Evolutionary conservation across 257 asterid species (phyloP), one percentile per base, ranked within the genome.

Genomic region (Verbena officinalis): DNA sequence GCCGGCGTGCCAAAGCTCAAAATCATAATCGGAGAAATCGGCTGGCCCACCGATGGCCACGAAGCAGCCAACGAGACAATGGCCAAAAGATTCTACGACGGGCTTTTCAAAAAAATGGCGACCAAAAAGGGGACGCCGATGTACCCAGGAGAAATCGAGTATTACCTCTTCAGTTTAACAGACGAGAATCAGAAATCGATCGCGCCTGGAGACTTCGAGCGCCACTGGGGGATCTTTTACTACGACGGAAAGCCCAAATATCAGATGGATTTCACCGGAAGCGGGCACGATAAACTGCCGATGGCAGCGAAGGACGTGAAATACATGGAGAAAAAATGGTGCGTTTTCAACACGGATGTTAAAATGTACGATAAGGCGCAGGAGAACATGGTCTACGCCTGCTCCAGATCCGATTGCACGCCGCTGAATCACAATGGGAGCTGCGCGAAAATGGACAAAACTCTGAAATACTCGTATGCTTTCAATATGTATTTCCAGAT

Each of bases 11-110:
- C 68, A 0, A 49, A 74, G 1, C 52, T 86, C 6, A 78, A 65
- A 6, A 70, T 90, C 16, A 51, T 81, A 21, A 59, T 86, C 5
- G 97, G 95, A 0, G 90, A 83, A 53, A 77, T 85, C 7, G 97
- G 97, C 7, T 90, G 96, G 96, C 97, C 97, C 1, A 88, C 97
- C 2, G 91, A 86, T 49, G 97, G 95, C 19, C 42, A 77, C 60
- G 0, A 2, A 0, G 55, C 50, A 2, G 96, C 80, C 7, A 84
- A 71, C 21, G 7, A 9, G 0, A 8, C 55, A 3, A 44, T 80
- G 68, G 95, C 97, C 0, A 42, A 74, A 62, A 84, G 56, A 49
- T 91, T 83, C 59, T 79, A 87, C 65, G 75, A 73, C 20, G 95
- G 96, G 0, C 75, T 82, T 1, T 67, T 83, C 48, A 74, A 67